Evolutionary conservation across 1,139 yeast genomes (phyloP), one percentile per base, ranked within the genome.

Genomic region (Suhomyces taliae): DNA sequence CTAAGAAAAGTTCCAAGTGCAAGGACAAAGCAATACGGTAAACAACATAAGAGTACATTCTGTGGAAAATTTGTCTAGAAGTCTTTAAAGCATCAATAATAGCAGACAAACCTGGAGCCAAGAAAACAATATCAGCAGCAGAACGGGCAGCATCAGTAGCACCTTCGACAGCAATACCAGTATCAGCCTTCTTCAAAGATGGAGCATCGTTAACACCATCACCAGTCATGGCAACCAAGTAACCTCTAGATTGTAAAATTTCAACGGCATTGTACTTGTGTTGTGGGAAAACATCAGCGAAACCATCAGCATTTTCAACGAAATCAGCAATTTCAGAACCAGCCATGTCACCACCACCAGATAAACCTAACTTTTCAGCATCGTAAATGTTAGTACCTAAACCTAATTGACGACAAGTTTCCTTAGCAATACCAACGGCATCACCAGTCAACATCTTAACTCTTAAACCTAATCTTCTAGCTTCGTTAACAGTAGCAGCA

Each of bases 391-490:
- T 89, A 65, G 95, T 87, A 81, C 97, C 97, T 66, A 90, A 82
- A 72, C 96, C 96, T 73, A 90, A 82, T 87, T 90, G 96, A 83
- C 96, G 88, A 81, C 96, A 89, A 71, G 97, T 90, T 81, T 90
- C 97, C 86, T 90, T 90, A 70, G 97, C 97, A 78, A 90, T 90
- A 83, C 96, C 97, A 70, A 90, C 96, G 77, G 97, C 97, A 79
- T 90, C 97, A 87, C 97, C 97, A 80, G 97, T 90, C 73, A 90
- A 83, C 97, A 90, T 90, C 89, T 90, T 90, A 65, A 90, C 96
- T 78, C 95, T 85, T 70, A 90, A 83, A 87, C 97, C 97, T 67
- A 90, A 83, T 65, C 80, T 75, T 81, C 89, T 87, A 66, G 97
- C 97, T 81, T 90, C 97, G 75, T 82, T 74, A 72, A 90, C 95